These are phyloP conservation scores for Globisporangium acanthophoron DNA, from an alignment of 352 stramenopile genomes.

Conservation along the genomic window DNA sequence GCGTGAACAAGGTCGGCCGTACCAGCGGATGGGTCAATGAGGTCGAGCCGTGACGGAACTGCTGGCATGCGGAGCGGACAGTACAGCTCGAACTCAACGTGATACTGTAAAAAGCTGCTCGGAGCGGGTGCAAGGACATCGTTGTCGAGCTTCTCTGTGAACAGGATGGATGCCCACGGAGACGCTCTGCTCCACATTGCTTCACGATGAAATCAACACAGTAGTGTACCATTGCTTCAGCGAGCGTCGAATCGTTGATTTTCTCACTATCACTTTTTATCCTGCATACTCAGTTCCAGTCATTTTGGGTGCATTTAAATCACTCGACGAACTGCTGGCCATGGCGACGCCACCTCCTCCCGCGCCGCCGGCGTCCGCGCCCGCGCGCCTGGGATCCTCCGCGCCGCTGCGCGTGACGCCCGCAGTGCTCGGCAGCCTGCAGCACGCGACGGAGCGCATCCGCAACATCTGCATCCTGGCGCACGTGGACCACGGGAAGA, in stretches of 20 bases:
- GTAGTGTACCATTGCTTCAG: no score
- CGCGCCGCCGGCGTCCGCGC: background rate
- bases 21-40: no score
- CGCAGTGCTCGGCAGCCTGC: constrained; percentile 46
- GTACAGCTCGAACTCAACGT: no score
- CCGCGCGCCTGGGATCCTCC: background rate
- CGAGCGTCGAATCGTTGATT: background rate
- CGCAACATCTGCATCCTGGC: constrained; percentile 95
- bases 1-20: no score
- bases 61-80: no score
- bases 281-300: background rate
- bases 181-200: no score
- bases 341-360: constrained; percentile 5
- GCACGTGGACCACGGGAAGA: constrained; percentile 93
- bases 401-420: constrained; percentile 36
- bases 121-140: no score
- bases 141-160: no score
- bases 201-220: no score
- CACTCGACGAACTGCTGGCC: constrained; percentile 2
- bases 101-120: no score
- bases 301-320: background rate
- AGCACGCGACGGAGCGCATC: constrained; percentile 76
- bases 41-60: no score
- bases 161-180: no score
- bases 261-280: background rate